These are phyloP conservation scores for Saccharum hybrid DNA, from an alignment of 202 grass and related monocot genomes.

Conservation along the genomic window DNA sequence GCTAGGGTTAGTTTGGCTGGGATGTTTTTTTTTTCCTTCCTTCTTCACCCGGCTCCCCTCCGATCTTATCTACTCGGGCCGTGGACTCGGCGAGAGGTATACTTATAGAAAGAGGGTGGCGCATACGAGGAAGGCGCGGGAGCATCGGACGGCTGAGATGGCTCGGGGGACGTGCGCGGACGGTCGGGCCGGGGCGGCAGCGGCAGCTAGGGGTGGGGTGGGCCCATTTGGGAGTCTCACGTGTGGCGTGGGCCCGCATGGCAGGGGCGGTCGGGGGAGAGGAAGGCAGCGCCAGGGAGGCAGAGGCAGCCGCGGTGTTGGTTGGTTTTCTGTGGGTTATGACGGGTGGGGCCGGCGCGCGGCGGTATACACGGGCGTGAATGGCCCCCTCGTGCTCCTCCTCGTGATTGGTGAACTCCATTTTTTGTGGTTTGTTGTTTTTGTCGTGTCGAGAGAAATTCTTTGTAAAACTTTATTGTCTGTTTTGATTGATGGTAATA, in stretches of 20 bases:
- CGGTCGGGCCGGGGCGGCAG: too few species aligned
- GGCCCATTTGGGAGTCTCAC: neutral
- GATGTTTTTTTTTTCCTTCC: neutral
- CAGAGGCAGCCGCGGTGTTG: neutral
- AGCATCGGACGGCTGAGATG: slow-evolving; percentile 35
- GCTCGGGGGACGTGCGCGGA: neutral
- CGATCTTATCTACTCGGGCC: slow-evolving; percentile 59
- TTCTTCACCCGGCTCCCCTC: neutral
- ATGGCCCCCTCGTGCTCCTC: neutral
- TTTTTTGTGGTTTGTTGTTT: neutral
- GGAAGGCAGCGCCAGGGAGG: neutral
- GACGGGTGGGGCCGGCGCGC: neutral
- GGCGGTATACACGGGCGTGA: neutral
- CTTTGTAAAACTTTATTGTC: too few species aligned
- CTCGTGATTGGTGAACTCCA: neutral
- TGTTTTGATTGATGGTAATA: too few species aligned
- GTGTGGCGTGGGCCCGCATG: slow-evolving; percentile 30
- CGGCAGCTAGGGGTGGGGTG: neutral
- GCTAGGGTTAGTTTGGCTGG: too few species aligned
- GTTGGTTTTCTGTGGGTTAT: neutral
- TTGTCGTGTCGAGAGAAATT: too few species aligned
- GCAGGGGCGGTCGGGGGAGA: slow-evolving; percentile 15
- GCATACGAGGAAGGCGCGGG: slow-evolving; percentile 14
- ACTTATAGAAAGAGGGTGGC: slow-evolving; percentile 49
- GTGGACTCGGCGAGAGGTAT: slow-evolving; percentile 4